Percentiles rank a stretch among this genome's conserved stretches.
phyloP scores from a whole-genome alignment of 129 eudicot genomes.

The Helichrysum umbraculigerum region DNA sequence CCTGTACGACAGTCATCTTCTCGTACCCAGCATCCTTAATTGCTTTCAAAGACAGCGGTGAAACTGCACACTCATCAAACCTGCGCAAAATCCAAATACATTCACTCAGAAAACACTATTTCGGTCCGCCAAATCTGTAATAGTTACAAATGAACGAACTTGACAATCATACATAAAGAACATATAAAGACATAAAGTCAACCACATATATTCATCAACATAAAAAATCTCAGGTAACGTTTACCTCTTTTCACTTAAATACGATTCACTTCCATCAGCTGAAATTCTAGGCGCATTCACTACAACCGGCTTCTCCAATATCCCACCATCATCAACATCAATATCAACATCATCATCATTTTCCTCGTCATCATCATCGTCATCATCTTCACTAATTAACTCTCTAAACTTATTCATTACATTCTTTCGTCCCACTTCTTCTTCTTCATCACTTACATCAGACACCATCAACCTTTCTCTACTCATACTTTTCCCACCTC shows the following conservation, averaged over 20 bases:
- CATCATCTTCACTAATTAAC: conserved; percentile 59
- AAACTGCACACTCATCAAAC: conserved; percentile 88
- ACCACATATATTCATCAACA: neutral
- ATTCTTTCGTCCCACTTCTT: conserved; percentile 36
- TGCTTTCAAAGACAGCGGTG: conserved; percentile 78
- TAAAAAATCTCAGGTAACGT: neutral
- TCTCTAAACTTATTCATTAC: conserved; percentile 42
- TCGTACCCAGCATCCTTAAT: conserved; percentile 94
- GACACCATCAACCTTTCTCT: conserved; percentile 34
- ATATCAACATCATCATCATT: conserved; percentile 16
- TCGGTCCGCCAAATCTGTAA: neutral
- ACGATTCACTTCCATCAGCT: conserved; percentile 55
- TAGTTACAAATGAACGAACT: neutral
- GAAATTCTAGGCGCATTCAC: conserved; percentile 39
- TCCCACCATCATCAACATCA: conserved; percentile 30
- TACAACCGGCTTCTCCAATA: conserved; percentile 25
- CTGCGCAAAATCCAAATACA: conserved; percentile 33
- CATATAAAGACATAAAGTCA: neutral
- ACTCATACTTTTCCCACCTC: conserved; percentile 35
- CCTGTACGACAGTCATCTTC: conserved; percentile 96
- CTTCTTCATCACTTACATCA: conserved; percentile 39
- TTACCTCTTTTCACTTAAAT: conserved; percentile 86
- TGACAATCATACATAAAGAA: neutral
- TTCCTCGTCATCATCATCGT: conserved; percentile 42
- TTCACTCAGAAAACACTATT: conserved; percentile 1